These are phyloP conservation scores for Sugiyamaella boreocaroliniensis DNA, from an alignment of 805 yeast species.

Conservation along the genomic window DNA sequence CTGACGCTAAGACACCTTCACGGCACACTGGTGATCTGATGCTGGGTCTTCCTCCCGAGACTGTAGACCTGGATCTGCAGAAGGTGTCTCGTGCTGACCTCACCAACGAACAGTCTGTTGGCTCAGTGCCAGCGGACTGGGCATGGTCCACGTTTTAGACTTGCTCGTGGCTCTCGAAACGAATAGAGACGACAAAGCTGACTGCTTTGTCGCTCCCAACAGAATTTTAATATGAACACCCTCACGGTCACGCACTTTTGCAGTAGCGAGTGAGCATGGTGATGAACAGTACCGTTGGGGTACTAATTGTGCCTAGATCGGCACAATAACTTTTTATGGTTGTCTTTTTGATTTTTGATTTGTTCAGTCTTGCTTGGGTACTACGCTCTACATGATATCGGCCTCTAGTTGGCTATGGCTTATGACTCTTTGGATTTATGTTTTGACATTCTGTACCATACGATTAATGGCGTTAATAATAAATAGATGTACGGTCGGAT, in stretches of 20 bases:
- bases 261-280: background rate
- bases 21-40: background rate
- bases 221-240: background rate
- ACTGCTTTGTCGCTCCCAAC: too few relatives aligned
- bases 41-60: background rate
- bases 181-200: too few relatives aligned
- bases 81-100: background rate
- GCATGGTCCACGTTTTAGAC: constrained; percentile 64
- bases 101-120: constrained; percentile 31
- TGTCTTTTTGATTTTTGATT: too few relatives aligned
- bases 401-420: background rate
- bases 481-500: background rate
- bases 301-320: too few relatives aligned
- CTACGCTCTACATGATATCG: background rate
- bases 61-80: background rate
- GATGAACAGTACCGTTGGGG: too few relatives aligned
- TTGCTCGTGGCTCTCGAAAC: too few relatives aligned
- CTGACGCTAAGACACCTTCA: background rate
- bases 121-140: constrained; percentile 68
- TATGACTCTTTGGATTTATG: background rate
- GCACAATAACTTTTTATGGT: too few relatives aligned
- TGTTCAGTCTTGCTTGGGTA: too few relatives aligned
- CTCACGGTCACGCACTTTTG: too few relatives aligned
- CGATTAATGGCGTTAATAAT: background rate
- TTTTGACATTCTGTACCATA: background rate